Evolutionary conservation across 1,284 basidiomycete species (phyloP).

Genomic region (Ustilago cynodontis): DNA sequence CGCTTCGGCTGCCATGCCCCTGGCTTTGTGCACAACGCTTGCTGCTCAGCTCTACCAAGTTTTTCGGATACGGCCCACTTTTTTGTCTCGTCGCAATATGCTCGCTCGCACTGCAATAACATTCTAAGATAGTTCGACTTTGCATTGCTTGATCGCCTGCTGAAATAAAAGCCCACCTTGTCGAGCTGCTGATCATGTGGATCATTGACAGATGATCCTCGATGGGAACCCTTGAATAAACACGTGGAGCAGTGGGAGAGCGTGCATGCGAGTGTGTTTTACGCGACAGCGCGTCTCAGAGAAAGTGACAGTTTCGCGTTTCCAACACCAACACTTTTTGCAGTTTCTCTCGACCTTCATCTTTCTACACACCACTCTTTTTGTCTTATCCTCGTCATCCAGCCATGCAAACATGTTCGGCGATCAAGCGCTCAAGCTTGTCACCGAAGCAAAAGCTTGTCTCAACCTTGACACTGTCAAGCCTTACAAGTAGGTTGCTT

Average conservation of each 20-base stretch:
- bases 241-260: neutral
- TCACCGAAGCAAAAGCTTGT: constrained; percentile 85
- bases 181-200: neutral
- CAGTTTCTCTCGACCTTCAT: constrained; percentile 1
- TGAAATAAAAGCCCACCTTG: neutral
- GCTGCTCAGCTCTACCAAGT: neutral
- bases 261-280: neutral
- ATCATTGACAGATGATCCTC: neutral
- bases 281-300: constrained; percentile 6
- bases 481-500: constrained; percentile 79
- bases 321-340: constrained; percentile 13
- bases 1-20: neutral
- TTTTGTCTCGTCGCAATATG: constrained; percentile 5
- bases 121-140: constrained; percentile 4
- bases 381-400: neutral
- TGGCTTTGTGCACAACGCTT: neutral
- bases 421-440: constrained; percentile 87
- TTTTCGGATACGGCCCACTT: neutral
- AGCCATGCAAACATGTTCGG: constrained; percentile 72
- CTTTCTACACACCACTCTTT: neutral
- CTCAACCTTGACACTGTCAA: constrained; percentile 84
- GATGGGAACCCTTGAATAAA: neutral
- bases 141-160: neutral
- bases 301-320: constrained; percentile 15
- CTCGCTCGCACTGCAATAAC: constrained; percentile 21